Evolutionary conservation across 225 moss, liverwort and hornwort species (phyloP).

Genomic region (Physcomitrellopsis africana): DNA sequence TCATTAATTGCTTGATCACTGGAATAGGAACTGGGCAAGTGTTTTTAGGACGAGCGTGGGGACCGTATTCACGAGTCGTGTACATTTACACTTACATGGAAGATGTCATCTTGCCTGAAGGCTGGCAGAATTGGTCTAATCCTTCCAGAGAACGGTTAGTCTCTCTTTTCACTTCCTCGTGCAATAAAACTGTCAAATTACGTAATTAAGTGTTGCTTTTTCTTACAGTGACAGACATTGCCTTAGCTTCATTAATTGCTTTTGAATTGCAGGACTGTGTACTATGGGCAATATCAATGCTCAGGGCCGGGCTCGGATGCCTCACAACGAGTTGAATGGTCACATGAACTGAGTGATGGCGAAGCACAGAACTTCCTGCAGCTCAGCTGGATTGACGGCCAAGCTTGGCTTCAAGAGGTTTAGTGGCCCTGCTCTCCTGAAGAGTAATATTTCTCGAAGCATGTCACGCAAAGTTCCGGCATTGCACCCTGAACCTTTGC

Average conservation of each 20-base stretch:
- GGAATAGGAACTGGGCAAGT: constrained; percentile 60
- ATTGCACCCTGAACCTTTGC: too few species aligned
- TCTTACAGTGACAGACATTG: too few species aligned
- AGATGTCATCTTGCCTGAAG: constrained; percentile 52
- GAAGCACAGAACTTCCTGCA: constrained; percentile 27
- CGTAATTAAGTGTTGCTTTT: too few species aligned
- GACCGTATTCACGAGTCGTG: constrained; percentile 61
- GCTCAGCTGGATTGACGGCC: constrained; percentile 34
- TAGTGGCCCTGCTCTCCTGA: background rate
- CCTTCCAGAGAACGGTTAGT: constrained; percentile 36
- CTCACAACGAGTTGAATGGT: constrained; percentile 21
- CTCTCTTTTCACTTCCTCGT: too few species aligned
- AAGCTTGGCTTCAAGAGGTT: constrained; percentile 23
- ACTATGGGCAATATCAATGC: constrained; percentile 24
- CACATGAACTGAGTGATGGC: constrained; percentile 20
- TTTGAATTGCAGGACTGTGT: constrained; percentile 21
- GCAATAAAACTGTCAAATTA: too few species aligned
- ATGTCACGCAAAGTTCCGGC: too few species aligned
- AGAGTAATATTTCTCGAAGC: too few species aligned
- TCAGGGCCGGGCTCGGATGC: constrained; percentile 15
- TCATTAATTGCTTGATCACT: constrained; percentile 54
- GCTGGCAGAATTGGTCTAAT: constrained; percentile 62
- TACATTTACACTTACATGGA: constrained; percentile 62
- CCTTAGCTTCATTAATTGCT: too few species aligned
- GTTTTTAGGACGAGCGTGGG: constrained; percentile 65